Evolutionary conservation across 139 green algal species (phyloP), one percentile per base, ranked within the genome.

Genomic region (Chlorella sp.): DNA sequence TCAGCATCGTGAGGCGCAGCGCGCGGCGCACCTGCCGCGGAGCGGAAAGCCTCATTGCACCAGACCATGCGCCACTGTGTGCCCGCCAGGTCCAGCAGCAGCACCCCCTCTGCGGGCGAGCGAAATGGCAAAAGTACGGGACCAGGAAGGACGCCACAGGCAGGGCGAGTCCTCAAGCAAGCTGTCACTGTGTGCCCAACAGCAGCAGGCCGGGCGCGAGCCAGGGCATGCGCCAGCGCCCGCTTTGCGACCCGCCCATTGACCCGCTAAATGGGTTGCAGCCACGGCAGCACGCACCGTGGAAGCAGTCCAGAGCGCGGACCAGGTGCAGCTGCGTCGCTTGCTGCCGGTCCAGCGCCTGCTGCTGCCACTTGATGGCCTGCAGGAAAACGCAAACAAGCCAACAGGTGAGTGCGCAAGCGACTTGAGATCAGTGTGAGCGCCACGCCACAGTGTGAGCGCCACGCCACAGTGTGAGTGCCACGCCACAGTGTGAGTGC

Each of bases 71-170:
- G 85, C 92, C 94, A 96, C 2, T 73, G 54, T 9, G 51, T 56
- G 36, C 85, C 60, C 26, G 86, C 88, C 58, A 92, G 84, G 88
- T 97, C 90, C 41, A 89, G 73, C 44, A 97, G 77, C 86, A 97
- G 92, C 78, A 97, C 92, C 65, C 89, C 94, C 80, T 96, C 93
- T 64, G 86, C 91, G 44, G 64, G 22, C 16, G 24, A n/a, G n/a
- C n/a, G 20, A 72, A 30, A 72, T 32, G 34, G 20, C n/a, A 34
- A 38, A 72, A 34, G 9, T 28, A 30, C 34, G 64, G n/a, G 64
- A 72, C 19, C 64, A 72, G 16, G 64, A 32, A 72, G 9, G 51
- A 14, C 51, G 30, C n/a, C n/a, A n/a, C n/a, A n/a, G n/a, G n/a
- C n/a, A n/a, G n/a, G n/a, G n/a, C n/a, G n/a, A n/a, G n/a, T n/a